Base-by-base conservation (phyloP, 1,284 basidiomycete genomes). In the Ganoderma resinaceum region DNA sequence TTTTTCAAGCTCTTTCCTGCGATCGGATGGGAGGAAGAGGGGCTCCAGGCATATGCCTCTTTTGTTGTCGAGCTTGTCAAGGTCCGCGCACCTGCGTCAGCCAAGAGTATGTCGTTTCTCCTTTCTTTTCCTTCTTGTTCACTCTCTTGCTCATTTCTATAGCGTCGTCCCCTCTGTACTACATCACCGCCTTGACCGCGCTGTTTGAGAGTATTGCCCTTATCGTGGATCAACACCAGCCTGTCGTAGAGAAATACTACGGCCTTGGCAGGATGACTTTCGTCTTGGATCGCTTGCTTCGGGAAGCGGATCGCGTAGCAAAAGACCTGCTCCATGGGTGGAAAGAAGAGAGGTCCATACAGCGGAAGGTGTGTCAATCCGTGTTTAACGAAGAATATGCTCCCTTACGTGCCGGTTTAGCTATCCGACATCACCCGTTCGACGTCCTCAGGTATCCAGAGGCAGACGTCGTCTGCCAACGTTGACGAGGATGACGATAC, bases 1-100 rank as follows among this genome's bases (percentile, higher is more conserved):
- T 99, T 95, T 82, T 99, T 99, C 86, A 96, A 98, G 78, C 85
- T 99, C 1, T 99, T 99, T 81, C 97, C 98, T 2, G 91, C 91
- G 1, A 95, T 99, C 62, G 95, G 96, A 18, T 93, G 90, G 88
- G 92, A 95, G 78, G 83, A 87, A n/a, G 95, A 97, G 78, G 98
- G 98, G 0, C 84, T 99, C n/a, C 90, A 94, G 70, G 94, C 93
- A 0, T 99, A 99, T 81, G 94, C 95, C 0, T 87, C 91, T 20
- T 99, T 99, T 80, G 96, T 99, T 3, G 90, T 96, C 4, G 92
- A 95, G 68, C 88, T 99, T 57, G 95, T 99, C 63, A 89, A 92
- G 66, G 87, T 91, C 1, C 87, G 94, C 71, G 87, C 90, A 18
- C 91, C 92, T 3, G 85, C 90, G 12, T 89, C 91, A 23, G 92